Base-by-base conservation (phyloP, 345 rosid species). In the Limnanthes douglasii region DNA sequence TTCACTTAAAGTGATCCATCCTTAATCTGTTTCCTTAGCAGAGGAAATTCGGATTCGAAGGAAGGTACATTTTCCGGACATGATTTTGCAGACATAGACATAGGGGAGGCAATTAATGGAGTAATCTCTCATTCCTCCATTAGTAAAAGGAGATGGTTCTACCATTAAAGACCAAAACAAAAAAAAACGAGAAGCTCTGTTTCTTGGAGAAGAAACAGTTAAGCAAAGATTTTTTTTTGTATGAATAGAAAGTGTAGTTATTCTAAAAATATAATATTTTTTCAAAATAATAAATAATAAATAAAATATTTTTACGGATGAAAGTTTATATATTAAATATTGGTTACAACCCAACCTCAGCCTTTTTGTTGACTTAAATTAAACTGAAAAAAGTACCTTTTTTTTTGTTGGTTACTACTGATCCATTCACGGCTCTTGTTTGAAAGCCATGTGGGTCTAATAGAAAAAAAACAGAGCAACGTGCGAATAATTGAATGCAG, bases 401-500 rank as follows among this genome's bases (percentile, higher is more conserved):
- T n/a, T 17, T 16, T 18, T 21, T 16, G 43, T 14, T 31, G 21
- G 43, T 27, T 49, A 53, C 18, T 50, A 6, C 39, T 37, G 53
- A 63, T 50, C 21, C 50, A 31, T 51, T 53, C 57, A 46, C 56
- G 53, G 69, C 64, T 62, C 46, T 48, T 15, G 11, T 57, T 37
- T 21, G 39, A 33, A 23, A 18, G 10, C 37, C 80, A 72, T 63
- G 80, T 69, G 86, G 50, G 45, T 41, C 5, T 25, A 45, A 2
- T 12, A 7, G 11, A 2, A 2, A 28, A 2, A 28, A 44, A 6
- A 15, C 10, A 11, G 13, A 53, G 57, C 64, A 72, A 72, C 86
- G 62, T 72, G 86, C 64, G 54, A 69, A 64, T 61, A 50, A 67
- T 63, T 69, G 61, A 64, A 58, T 32, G 5, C 1, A 15, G 32